A percentile compares a stretch with the other conserved stretches of the same genome.
Conservation (phyloP, 225 moss, liverwort and hornwort genomes). For the Rhytidiadelphus loreus region DNA sequence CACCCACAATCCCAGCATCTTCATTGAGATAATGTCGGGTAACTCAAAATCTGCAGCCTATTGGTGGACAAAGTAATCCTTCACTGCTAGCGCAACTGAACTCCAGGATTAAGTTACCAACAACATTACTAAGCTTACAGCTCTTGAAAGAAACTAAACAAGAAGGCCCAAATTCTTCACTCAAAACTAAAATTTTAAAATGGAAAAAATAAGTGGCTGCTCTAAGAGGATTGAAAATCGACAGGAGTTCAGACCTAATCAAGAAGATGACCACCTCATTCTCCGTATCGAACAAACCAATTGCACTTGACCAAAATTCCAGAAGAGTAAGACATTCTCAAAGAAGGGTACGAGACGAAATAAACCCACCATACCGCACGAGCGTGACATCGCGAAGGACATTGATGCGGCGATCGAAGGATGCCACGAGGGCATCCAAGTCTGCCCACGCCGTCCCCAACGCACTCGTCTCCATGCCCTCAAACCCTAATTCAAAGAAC, state of each 20-base stretch:
- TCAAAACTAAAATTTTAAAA: background rate
- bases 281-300: background rate
- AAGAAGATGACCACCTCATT: background rate
- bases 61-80: background rate
- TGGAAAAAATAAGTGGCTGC: background rate
- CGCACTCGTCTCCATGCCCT: background rate
- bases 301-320: background rate
- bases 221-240: background rate
- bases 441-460: background rate
- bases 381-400: slow-evolving; percentile 22
- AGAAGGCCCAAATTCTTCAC: background rate
- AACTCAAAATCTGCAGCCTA: background rate
- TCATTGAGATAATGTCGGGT: background rate
- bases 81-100: background rate
- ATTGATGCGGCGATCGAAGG: slow-evolving; percentile 25
- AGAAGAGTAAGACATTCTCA: background rate
- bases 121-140: background rate
- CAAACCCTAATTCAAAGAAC: background rate
- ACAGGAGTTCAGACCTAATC: background rate
- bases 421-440: slow-evolving; percentile 25
- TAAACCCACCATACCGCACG: slow-evolving; percentile 9
- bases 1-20: background rate
- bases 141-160: background rate
- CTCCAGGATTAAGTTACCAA: background rate
- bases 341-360: background rate